These are phyloP conservation scores for Ceratobasidium sp. DNA, from an alignment of 1,284 basidiomycete species.

Conservation along the genomic window DNA sequence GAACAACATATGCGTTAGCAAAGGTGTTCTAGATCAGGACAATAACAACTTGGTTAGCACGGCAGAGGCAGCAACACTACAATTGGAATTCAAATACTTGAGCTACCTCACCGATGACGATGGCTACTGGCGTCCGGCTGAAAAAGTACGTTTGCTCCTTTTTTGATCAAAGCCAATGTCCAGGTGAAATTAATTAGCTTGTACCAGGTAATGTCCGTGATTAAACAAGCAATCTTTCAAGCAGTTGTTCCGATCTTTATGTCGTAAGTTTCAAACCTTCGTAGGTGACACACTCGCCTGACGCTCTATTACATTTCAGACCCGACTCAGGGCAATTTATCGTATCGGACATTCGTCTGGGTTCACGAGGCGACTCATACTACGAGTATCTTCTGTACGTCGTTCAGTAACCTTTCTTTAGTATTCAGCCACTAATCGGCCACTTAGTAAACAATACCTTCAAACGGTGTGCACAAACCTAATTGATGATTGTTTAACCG, in stretches of 20 bases:
- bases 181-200: constrained; percentile 32
- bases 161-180: constrained; percentile 1
- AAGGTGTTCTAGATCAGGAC: constrained; percentile 73
- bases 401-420: background rate
- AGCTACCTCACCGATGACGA: constrained; percentile 79
- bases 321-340: constrained; percentile 75
- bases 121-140: constrained; percentile 83
- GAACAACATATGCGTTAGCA: constrained; percentile 50
- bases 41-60: constrained; percentile 78
- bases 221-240: constrained; percentile 59
- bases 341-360: constrained; percentile 83
- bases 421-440: constrained; percentile 1
- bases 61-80: constrained; percentile 84
- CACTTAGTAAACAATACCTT: constrained; percentile 75
- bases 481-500: background rate
- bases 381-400: constrained; percentile 89
- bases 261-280: constrained; percentile 61
- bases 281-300: background rate
- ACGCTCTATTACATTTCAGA: constrained; percentile 54
- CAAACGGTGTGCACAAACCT: constrained; percentile 66
- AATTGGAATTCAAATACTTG: constrained; percentile 90
- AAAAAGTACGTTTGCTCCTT: constrained; percentile 63
- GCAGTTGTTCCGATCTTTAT: constrained; percentile 84
- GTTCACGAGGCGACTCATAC: constrained; percentile 92
- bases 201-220: constrained; percentile 73